A percentile compares a stretch with the other conserved stretches of the same genome.
Evolutionary conservation across 495 filamentous ascomycete genomes (phyloP).

Genomic region (Neurospora discreta): DNA sequence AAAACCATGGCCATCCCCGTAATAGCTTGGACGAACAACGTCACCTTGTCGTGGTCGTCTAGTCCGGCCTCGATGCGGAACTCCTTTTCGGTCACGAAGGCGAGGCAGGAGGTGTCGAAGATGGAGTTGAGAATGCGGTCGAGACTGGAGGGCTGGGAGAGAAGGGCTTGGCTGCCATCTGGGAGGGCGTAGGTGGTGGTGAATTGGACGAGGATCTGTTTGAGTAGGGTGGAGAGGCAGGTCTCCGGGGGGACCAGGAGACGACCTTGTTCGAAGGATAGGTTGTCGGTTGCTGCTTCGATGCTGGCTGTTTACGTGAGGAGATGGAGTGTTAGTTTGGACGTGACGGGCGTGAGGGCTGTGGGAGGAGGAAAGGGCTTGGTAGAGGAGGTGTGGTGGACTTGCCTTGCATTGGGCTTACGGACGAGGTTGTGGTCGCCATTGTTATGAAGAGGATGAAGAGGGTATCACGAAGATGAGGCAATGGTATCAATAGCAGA

Average conservation of each 20-base stretch:
- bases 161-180: background rate
- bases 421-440: background rate
- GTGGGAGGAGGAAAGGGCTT: background rate
- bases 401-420: background rate
- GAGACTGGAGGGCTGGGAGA: slow-evolving; percentile 7
- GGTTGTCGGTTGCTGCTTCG: slow-evolving; percentile 8
- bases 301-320: slow-evolving; percentile 10
- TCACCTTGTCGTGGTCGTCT: slow-evolving; percentile 16
- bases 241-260: slow-evolving; percentile 14
- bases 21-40: slow-evolving; percentile 18
- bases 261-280: slow-evolving; percentile 8
- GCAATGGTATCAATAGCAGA: background rate
- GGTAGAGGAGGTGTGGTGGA: background rate
- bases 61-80: slow-evolving; percentile 10
- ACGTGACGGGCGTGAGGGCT: background rate
- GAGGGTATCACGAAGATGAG: background rate
- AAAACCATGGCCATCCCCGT: slow-evolving; percentile 20
- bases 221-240: slow-evolving; percentile 14
- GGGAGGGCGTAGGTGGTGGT: slow-evolving; percentile 12
- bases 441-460: background rate
- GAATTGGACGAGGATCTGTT: slow-evolving; percentile 8
- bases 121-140: slow-evolving; percentile 13
- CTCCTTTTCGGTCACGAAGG: slow-evolving; percentile 15
- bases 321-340: background rate
- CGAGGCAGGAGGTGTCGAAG: slow-evolving; percentile 16